phyloP scores from a whole-genome alignment of 495 filamentous ascomycete species.

The Hyphodiscus hymeniophilus region DNA sequence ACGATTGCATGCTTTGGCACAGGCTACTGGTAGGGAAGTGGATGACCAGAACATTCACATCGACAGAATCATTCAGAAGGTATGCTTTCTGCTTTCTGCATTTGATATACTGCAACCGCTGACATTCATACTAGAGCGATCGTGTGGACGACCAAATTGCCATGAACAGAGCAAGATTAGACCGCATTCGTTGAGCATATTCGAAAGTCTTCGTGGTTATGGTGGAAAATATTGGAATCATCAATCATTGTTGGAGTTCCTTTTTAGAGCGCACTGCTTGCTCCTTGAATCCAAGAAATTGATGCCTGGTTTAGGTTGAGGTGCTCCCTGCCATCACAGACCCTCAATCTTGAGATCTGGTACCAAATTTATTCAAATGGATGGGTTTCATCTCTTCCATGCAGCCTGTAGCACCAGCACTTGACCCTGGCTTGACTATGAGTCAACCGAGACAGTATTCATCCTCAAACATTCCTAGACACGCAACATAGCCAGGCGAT shows the following conservation, averaged over 20 bases:
- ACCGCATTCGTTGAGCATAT: slow-evolving; percentile 45
- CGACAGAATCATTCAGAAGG: slow-evolving; percentile 46
- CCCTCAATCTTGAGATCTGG: slow-evolving; percentile 61
- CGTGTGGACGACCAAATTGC: slow-evolving; percentile 63
- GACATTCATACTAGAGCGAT: slow-evolving; percentile 42
- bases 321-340: slow-evolving; percentile 32
- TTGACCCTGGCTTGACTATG: no score
- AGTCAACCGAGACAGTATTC: no score
- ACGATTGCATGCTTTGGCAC: slow-evolving; percentile 56
- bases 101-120: slow-evolving; percentile 1
- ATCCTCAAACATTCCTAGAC: no score
- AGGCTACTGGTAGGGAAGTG: slow-evolving; percentile 63
- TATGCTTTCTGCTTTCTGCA: slow-evolving; percentile 23
- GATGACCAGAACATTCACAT: slow-evolving; percentile 69
- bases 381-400: no score
- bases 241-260: not conserved
- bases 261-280: not conserved
- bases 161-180: slow-evolving; percentile 56
- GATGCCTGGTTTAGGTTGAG: not conserved
- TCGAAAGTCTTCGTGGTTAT: not conserved
- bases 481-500: no score
- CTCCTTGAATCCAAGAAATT: not conserved
- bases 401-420: no score
- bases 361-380: slow-evolving; percentile 67
- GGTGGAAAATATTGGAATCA: not conserved